Percentiles rank a stretch among this genome's conserved stretches.
phyloP scores from a whole-genome alignment of 1,139 yeast species.

The Candida glucosophila region DNA sequence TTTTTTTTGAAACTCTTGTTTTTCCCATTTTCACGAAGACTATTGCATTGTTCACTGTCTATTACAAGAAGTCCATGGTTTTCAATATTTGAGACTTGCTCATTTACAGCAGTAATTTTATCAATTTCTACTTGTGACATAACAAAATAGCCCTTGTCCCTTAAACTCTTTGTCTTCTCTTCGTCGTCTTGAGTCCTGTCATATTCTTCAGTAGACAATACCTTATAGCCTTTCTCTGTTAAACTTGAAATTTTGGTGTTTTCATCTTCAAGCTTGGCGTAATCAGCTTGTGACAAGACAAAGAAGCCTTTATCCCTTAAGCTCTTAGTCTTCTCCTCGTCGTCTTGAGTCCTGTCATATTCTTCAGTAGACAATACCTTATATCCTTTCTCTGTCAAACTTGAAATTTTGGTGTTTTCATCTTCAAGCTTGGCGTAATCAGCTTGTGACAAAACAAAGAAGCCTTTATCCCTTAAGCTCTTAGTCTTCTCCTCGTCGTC shows the following conservation, averaged over 20 bases:
- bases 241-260: slow-evolving; percentile 6
- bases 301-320: too few species aligned
- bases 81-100: slow-evolving; percentile 9
- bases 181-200: slow-evolving; percentile 2
- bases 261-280: slow-evolving; percentile 16
- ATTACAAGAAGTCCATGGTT: too few species aligned
- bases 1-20: too few species aligned
- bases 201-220: slow-evolving; percentile 5
- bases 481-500: slow-evolving; percentile 5
- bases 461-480: too few species aligned
- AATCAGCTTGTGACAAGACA: slow-evolving; percentile 16
- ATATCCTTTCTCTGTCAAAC: slow-evolving; percentile 9
- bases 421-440: slow-evolving; percentile 16
- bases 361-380: too few species aligned
- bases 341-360: slow-evolving; percentile 3
- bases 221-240: slow-evolving; percentile 10
- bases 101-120: slow-evolving; percentile 12
- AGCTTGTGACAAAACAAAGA: slow-evolving; percentile 14
- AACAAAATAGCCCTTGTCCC: too few species aligned
- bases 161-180: slow-evolving; percentile 6
- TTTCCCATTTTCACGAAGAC: slow-evolving; percentile 1
- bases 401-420: slow-evolving; percentile 7
- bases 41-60: slow-evolving; percentile 4
- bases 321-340: slow-evolving; percentile 6
- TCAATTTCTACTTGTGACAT: slow-evolving; percentile 18